These are phyloP conservation scores for Trametes polyzona DNA, from an alignment of 1,284 basidiomycete genomes.

Conservation along the genomic window DNA sequence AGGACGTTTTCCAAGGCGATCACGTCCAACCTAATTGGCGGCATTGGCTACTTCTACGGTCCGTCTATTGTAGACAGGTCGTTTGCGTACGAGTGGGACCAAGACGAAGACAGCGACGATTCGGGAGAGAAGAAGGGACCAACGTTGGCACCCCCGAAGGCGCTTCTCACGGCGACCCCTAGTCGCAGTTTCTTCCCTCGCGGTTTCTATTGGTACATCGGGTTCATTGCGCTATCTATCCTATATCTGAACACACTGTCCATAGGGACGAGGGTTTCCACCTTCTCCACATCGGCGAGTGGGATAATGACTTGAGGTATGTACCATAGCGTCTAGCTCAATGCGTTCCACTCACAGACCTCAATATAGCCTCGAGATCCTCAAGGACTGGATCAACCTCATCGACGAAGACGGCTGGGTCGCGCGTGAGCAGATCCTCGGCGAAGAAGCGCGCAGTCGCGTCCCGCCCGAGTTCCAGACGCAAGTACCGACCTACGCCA, in stretches of 20 bases:
- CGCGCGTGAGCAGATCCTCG: slow-evolving; percentile 92
- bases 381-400: slow-evolving; percentile 87
- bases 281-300: slow-evolving; percentile 85
- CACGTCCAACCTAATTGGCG: slow-evolving; percentile 88
- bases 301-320: slow-evolving; percentile 90
- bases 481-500: slow-evolving; percentile 92
- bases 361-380: slow-evolving; percentile 75
- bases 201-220: slow-evolving; percentile 88
- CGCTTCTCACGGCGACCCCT: slow-evolving; percentile 90
- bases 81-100: slow-evolving; percentile 89
- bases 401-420: slow-evolving; percentile 96
- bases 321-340: background rate
- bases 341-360: background rate
- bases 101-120: slow-evolving; percentile 64
- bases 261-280: slow-evolving; percentile 95
- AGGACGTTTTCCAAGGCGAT: slow-evolving; percentile 83
- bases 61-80: slow-evolving; percentile 84
- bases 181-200: slow-evolving; percentile 95
- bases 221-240: slow-evolving; percentile 3
- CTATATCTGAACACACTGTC: background rate
- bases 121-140: slow-evolving; percentile 56
- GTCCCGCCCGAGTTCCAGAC: slow-evolving; percentile 88
- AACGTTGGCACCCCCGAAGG: slow-evolving; percentile 70
- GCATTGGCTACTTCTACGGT: slow-evolving; percentile 96
- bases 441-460: slow-evolving; percentile 92